phyloP scores from a whole-genome alignment of 1,139 yeast species.

The Pneumocystis oryctolagi region DNA sequence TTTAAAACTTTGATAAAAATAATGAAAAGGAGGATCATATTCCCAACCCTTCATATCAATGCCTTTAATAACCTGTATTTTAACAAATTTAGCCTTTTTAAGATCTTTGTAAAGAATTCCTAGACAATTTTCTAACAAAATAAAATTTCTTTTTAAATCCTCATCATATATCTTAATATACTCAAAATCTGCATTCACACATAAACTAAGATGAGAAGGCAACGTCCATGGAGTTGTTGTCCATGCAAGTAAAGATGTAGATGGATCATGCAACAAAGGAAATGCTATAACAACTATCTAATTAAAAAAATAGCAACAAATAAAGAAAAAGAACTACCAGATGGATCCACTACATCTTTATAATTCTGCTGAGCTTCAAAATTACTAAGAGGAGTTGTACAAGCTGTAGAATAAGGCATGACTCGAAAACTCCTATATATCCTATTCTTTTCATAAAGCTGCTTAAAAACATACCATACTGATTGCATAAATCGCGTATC shows the following conservation, averaged over 20 bases:
- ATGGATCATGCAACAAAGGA: slow-evolving; percentile 63
- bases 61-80: slow-evolving; percentile 70
- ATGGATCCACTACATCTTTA: slow-evolving; percentile 89
- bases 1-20: slow-evolving; percentile 59
- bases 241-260: slow-evolving; percentile 86
- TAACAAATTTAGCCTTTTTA: slow-evolving; percentile 68
- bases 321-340: neutral
- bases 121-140: slow-evolving; percentile 66
- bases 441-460: slow-evolving; percentile 65
- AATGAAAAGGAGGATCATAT: slow-evolving; percentile 72
- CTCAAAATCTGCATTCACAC: slow-evolving; percentile 82
- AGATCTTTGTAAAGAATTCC: slow-evolving; percentile 87
- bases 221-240: slow-evolving; percentile 99
- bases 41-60: slow-evolving; percentile 59
- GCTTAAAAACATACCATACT: slow-evolving; percentile 97
- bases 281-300: slow-evolving; percentile 77
- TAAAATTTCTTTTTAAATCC: slow-evolving; percentile 63
- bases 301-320: neutral
- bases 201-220: slow-evolving; percentile 83
- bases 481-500: slow-evolving; percentile 96
- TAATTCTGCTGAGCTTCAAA: slow-evolving; percentile 97
- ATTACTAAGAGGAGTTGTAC: slow-evolving; percentile 90
- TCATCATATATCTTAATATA: slow-evolving; percentile 86
- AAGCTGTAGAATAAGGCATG: slow-evolving; percentile 97
- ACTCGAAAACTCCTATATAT: slow-evolving; percentile 93